Base-by-base conservation (phyloP, 2,329 filamentous ascomycete genomes). In the Apiospora arundinis region DNA sequence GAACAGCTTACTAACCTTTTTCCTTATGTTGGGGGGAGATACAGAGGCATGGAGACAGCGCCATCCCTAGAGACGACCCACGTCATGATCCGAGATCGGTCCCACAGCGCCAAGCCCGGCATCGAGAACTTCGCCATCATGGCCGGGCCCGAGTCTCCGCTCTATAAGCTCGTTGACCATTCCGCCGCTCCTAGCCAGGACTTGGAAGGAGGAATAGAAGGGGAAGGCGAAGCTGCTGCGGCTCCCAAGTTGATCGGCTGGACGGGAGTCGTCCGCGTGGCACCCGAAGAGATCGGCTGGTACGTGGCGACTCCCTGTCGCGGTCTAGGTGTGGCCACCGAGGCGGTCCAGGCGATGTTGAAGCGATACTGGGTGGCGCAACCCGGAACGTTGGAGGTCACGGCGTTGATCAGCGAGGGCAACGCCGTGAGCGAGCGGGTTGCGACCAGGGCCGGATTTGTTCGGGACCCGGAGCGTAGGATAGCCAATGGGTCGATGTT, bases 71-170 rank as follows among this genome's bases (percentile, higher is more conserved):
- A 69, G 32, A 9, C 7, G 8, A 40, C 25, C 67, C 67, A 46
- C 28, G 21, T 21, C 16, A 28, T 46, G 46, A 14, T 69, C 8
- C 45, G 67, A 21, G n/a, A 52, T 2, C 67, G 67, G 25, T 23
- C 67, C 28, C 46, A 49, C 45, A 32, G 45, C 18, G 67, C 28
- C 32, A 32, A 69, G 18, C 45, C 67, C 25, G 67, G 28, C 32
- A 28, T 69, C 67, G 67, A 40, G n/a, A 69, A 56, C 67, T 69
- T 69, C 14, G 67, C 67, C 67, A 56, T 69, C 67, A 56, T 69
- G 67, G 67, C 23, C 45, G 45, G 45, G 67, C 45, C 67, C 32
- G n/a, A 32, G 14, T 69, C 67, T 1, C 45, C 67, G n/a, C 46
- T 69, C 18, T 56, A 52, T 21, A 28, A 14, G 23, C 45, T 52